Evolutionary conservation across 345 rosid species (phyloP).

Genomic region (Fremontodendron californicum): DNA sequence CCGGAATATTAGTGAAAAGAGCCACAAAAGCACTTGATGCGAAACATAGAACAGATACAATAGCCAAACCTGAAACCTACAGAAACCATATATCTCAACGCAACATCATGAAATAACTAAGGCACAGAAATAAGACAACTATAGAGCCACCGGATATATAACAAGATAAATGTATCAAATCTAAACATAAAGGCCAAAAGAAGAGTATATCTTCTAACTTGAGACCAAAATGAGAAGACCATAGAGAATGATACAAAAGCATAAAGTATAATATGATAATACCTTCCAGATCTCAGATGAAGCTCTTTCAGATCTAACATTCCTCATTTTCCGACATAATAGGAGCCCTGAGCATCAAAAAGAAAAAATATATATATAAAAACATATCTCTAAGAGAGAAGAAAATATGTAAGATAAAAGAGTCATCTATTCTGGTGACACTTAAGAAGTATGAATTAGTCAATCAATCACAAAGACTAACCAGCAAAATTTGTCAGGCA

Average conservation of each 20-base stretch:
- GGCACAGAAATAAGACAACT: background rate
- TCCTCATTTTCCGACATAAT: slow-evolving; percentile 55
- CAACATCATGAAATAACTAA: background rate
- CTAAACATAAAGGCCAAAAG: slow-evolving; percentile 6
- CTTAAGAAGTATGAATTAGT: background rate
- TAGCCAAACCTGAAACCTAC: slow-evolving; percentile 65
- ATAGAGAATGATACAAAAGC: background rate
- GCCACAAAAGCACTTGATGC: slow-evolving; percentile 47
- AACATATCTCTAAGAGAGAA: background rate
- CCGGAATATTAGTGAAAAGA: slow-evolving; percentile 50
- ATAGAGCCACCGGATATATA: background rate
- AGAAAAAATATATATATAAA: background rate
- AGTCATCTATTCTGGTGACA: background rate
- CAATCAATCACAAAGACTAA: background rate
- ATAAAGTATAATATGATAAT: background rate
- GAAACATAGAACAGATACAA: slow-evolving; percentile 53
- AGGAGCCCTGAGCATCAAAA: slow-evolving; percentile 38
- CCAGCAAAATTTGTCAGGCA: background rate
- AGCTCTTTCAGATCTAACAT: slow-evolving; percentile 58
- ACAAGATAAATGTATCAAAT: background rate
- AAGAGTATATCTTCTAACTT: background rate
- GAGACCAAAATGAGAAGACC: background rate
- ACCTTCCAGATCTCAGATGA: slow-evolving; percentile 69
- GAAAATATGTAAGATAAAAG: background rate
- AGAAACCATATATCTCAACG: slow-evolving; percentile 9